These are phyloP conservation scores for Cyberlindnera maritima DNA, from an alignment of 805 yeast species.

Conservation along the genomic window DNA sequence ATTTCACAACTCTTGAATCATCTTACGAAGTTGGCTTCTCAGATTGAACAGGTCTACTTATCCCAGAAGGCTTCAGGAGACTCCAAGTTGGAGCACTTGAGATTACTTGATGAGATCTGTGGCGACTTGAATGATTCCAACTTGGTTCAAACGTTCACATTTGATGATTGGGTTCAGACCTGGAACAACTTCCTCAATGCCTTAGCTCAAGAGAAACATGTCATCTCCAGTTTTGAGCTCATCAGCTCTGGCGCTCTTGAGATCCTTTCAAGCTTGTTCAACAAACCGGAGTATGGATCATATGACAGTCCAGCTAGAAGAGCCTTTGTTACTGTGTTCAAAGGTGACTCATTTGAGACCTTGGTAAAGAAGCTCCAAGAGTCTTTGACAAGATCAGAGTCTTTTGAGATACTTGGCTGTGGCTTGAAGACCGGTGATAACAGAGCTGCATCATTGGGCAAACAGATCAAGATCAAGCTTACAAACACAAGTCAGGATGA, in stretches of 20 bases:
- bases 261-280: slow-evolving; percentile 37
- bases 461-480: slow-evolving; percentile 63
- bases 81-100: slow-evolving; percentile 28
- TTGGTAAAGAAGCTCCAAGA: slow-evolving; percentile 66
- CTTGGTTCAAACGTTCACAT: slow-evolving; percentile 13
- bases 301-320: slow-evolving; percentile 36
- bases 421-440: slow-evolving; percentile 37
- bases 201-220: slow-evolving; percentile 29
- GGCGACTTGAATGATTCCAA: slow-evolving; percentile 16
- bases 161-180: slow-evolving; percentile 30
- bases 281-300: slow-evolving; percentile 22
- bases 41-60: slow-evolving; percentile 31
- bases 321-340: slow-evolving; percentile 42
- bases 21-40: slow-evolving; percentile 19
- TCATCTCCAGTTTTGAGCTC: slow-evolving; percentile 72
- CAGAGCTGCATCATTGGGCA: slow-evolving; percentile 63
- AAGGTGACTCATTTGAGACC: slow-evolving; percentile 37
- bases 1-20: slow-evolving; percentile 8
- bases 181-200: slow-evolving; percentile 40
- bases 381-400: slow-evolving; percentile 68
- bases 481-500: slow-evolving; percentile 29
- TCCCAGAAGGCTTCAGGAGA: slow-evolving; percentile 25
- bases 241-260: slow-evolving; percentile 63
- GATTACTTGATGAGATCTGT: slow-evolving; percentile 27
- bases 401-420: slow-evolving; percentile 55